These are phyloP conservation scores for Yamadazyma ubonensis DNA, from an alignment of 805 yeast species.

Conservation along the genomic window DNA sequence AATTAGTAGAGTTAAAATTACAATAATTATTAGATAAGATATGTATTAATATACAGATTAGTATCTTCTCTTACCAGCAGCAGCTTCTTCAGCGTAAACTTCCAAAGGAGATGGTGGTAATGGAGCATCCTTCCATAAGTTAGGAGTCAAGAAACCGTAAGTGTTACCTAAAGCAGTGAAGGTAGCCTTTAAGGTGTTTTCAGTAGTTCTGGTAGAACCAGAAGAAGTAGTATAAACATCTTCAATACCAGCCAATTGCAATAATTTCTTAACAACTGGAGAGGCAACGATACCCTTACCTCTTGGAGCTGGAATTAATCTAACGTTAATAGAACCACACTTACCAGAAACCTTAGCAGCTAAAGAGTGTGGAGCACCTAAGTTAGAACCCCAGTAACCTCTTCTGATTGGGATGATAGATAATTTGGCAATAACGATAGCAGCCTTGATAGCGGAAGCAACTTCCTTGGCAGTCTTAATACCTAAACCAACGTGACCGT, in stretches of 20 bases:
- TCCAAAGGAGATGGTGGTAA: constrained; percentile 93
- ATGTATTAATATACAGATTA: constrained; percentile 34
- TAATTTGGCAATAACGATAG: constrained; percentile 98
- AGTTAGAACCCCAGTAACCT: constrained; percentile 99
- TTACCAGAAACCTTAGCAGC: constrained; percentile 98
- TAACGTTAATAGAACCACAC: constrained; percentile 99
- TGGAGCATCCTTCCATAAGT: constrained; percentile 90
- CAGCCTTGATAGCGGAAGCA: constrained; percentile 99
- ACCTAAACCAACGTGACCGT: constrained; percentile 99
- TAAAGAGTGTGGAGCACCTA: constrained; percentile 99
- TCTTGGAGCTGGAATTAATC: constrained; percentile 99
- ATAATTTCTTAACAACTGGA: constrained; percentile 98
- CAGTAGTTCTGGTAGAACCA: constrained; percentile 99
- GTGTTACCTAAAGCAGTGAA: constrained; percentile 99
- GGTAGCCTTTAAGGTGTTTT: constrained; percentile 99
- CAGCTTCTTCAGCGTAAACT: constrained; percentile 83
- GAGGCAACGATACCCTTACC: constrained; percentile 99
- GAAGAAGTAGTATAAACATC: constrained; percentile 98
- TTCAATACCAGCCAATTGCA: constrained; percentile 99
- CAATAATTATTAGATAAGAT: neutral
- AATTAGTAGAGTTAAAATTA: neutral
- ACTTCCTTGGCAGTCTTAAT: constrained; percentile 99
- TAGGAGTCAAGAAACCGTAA: constrained; percentile 99
- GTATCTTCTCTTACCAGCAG: constrained; percentile 72
- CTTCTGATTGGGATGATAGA: constrained; percentile 99